Conservation (phyloP, 2,329 filamentous ascomycete species). For the Aspergillus phoenicis region DNA sequence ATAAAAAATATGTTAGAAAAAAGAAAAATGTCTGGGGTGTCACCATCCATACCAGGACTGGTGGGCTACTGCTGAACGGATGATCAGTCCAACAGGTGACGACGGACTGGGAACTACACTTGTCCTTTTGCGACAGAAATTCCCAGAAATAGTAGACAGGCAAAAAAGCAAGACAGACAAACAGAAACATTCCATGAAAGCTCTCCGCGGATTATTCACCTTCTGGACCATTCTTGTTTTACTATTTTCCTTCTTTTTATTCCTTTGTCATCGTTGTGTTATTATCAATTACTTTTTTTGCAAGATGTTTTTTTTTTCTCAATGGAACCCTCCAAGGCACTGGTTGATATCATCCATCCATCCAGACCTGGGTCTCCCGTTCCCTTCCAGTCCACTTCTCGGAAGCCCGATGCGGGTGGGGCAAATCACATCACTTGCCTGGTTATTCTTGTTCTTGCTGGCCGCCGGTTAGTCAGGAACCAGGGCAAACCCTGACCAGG, state of each 20-base stretch:
- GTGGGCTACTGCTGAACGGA: slow-evolving; percentile 4
- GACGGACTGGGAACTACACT: neutral
- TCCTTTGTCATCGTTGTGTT: neutral
- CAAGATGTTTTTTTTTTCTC: neutral
- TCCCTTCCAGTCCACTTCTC: slow-evolving; percentile 15
- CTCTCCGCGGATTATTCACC: neutral
- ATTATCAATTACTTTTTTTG: neutral
- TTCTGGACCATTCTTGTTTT: neutral
- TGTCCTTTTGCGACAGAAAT: neutral
- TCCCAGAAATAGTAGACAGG: neutral
- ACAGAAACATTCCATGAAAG: neutral
- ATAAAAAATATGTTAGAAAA: neutral
- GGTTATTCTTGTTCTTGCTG: slow-evolving; percentile 12
- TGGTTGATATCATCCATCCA: slow-evolving; percentile 10
- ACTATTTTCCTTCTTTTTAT: slow-evolving; percentile 7
- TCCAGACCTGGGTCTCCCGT: neutral
- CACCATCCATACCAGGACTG: neutral
- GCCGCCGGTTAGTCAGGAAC: slow-evolving; percentile 25
- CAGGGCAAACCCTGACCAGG: slow-evolving; percentile 10
- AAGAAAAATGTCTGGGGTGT: neutral
- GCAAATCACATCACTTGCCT: slow-evolving; percentile 20
- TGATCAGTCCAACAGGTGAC: slow-evolving; percentile 9
- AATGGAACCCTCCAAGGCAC: neutral
- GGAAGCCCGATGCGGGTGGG: slow-evolving; percentile 21
- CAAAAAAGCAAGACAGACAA: neutral